Base-by-base conservation (phyloP, 176 grass and related monocot genomes). In the Avena insularis region DNA sequence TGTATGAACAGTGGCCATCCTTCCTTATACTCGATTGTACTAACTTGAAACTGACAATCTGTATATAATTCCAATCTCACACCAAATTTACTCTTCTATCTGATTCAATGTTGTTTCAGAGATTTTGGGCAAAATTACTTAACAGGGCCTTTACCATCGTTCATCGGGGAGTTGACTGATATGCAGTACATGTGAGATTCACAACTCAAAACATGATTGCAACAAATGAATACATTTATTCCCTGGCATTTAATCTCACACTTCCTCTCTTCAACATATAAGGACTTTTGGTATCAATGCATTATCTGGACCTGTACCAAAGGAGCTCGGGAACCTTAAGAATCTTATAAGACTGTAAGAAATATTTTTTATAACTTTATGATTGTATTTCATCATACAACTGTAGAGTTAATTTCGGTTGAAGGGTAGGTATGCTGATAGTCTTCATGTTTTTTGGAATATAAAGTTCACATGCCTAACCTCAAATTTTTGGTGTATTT, bases 251-350 rank as follows among this genome's bases (percentile, higher is more conserved):
- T 57, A 57, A 6, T 57, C 54, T 57, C 16, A 57, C 54, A 57
- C 14, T 57, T 57, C 14, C 54, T 57, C 54, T 57, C 54, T 57
- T 57, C 15, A 57, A 57, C 54, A 57, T 57, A 57, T 54, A 83
- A 97, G 95, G 74, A 48, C 53, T 46, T 57, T 97, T 2, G 92
- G 90, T 8, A 82, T 75, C 89, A 48, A 48, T 10, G 46, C 46
- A 48, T 48, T 48, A 48, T 48, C 46, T 48, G 46, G 46, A 48
- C 46, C 92, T 83, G 12, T 97, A 48, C 95, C 92, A 40, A 94
- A 93, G 87, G 95, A 94, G 75, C 89, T 97, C 36, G 95, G 95
- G 27, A 93, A 95, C 40, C 95, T 95, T 85, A 21, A 45, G 47
- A 89, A 91, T 15, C 89, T 94, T 27, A 5, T 45, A 70, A 66